phyloP scores from a whole-genome alignment of 805 yeast species.

The Candida glaebosa region DNA sequence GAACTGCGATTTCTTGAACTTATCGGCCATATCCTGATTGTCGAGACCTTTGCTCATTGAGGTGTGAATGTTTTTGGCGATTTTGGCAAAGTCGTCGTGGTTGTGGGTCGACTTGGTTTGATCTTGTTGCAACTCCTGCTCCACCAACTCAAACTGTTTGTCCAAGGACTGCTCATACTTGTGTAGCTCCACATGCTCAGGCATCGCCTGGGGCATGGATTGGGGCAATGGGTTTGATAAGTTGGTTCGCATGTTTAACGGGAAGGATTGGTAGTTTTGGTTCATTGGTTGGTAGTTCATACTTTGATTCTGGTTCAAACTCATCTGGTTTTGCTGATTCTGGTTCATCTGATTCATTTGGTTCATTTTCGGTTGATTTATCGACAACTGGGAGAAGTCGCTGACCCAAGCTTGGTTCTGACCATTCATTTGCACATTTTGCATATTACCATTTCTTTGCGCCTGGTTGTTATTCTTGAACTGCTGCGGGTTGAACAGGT shows the following conservation, averaged over 20 bases:
- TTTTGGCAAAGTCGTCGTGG: slow-evolving; percentile 36
- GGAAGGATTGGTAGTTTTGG: slow-evolving; percentile 7
- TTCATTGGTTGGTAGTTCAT: slow-evolving; percentile 9
- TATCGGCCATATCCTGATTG: slow-evolving; percentile 22
- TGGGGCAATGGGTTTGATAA: slow-evolving; percentile 16
- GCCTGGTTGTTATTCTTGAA: slow-evolving; percentile 4
- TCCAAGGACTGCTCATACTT: slow-evolving; percentile 26
- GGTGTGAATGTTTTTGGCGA: slow-evolving; percentile 33
- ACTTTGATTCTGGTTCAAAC: slow-evolving; percentile 7
- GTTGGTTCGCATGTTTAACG: slow-evolving; percentile 18
- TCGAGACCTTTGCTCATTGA: slow-evolving; percentile 18
- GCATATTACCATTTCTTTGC: background rate
- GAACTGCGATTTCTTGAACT: slow-evolving; percentile 35
- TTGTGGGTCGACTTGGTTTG: slow-evolving; percentile 12
- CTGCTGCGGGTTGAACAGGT: slow-evolving; percentile 10
- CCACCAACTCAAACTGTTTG: slow-evolving; percentile 31
- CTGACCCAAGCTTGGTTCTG: slow-evolving; percentile 25
- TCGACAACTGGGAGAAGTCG: slow-evolving; percentile 24
- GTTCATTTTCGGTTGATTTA: background rate
- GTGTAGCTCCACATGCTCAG: slow-evolving; percentile 28
- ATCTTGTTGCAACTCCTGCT: slow-evolving; percentile 21
- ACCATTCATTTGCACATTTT: background rate
- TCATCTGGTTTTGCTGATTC: slow-evolving; percentile 4
- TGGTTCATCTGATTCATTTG: background rate
- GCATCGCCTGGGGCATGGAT: slow-evolving; percentile 9